Conservation (phyloP, 2,329 filamentous ascomycete species). For the Pseudocercospora crystallina region DNA sequence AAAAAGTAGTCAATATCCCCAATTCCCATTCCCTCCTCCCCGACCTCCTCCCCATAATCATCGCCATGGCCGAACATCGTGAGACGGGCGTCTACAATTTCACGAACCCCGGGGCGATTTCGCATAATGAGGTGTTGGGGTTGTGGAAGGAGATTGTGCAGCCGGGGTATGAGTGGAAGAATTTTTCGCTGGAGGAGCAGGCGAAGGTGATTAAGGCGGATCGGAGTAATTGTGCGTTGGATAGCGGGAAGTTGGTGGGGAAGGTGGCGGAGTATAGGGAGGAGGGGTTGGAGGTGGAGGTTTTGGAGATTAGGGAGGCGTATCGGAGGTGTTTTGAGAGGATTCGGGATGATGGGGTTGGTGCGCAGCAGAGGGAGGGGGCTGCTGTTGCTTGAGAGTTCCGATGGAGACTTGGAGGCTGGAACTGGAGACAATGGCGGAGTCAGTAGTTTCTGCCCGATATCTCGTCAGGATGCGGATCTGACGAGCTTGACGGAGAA, state of each 20-base stretch:
- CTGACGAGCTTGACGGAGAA: not conserved
- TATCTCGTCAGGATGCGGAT: no score
- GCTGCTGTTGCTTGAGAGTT: conserved; percentile 3
- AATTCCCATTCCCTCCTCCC: conserved; percentile 68
- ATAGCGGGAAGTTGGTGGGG: conserved; percentile 60
- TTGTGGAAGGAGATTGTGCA: conserved; percentile 65
- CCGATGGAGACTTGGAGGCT: no score
- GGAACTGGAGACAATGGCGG: no score
- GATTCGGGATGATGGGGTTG: conserved; percentile 43
- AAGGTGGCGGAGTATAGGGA: conserved; percentile 58
- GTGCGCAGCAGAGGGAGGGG: conserved; percentile 16
- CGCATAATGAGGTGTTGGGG: conserved; percentile 66
- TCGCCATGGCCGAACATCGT: conserved; percentile 60
- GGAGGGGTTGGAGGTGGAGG: conserved; percentile 44
- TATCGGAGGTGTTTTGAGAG: conserved; percentile 63
- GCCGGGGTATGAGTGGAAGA: conserved; percentile 62
- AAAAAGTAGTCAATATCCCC: conserved; percentile 65
- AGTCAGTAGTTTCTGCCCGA: no score
- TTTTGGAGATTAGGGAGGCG: conserved; percentile 63
- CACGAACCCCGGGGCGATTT: conserved; percentile 68
- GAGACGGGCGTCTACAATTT: conserved; percentile 69
- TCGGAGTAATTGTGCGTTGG: conserved; percentile 63
- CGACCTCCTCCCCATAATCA: conserved; percentile 62
- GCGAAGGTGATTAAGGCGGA: conserved; percentile 66
- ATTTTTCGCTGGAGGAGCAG: conserved; percentile 67